These are phyloP conservation scores for Myriosclerotinia duriaeana DNA, from an alignment of 2,329 filamentous ascomycete species.

Conservation along the genomic window DNA sequence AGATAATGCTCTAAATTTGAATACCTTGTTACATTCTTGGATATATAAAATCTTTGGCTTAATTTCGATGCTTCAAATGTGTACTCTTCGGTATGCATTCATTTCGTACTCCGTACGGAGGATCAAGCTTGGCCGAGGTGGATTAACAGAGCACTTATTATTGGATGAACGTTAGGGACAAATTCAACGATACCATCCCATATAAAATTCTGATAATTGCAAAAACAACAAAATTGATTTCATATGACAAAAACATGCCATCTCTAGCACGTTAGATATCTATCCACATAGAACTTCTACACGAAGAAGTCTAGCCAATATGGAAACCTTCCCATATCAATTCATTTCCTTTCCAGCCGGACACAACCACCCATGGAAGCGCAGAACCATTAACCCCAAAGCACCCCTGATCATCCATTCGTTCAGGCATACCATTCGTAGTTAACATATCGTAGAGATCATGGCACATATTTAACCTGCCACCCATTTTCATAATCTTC, in stretches of 20 bases:
- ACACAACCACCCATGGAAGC: slow-evolving; percentile 25
- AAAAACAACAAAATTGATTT: slow-evolving; percentile 15
- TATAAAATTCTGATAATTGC: neutral
- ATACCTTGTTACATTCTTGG: too few species aligned
- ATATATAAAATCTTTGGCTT: too few species aligned
- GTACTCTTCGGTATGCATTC: too few species aligned
- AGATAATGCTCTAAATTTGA: too few species aligned
- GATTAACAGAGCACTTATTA: neutral
- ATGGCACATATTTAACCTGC: slow-evolving; percentile 24
- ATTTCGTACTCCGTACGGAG: neutral
- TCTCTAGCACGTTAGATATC: slow-evolving; percentile 15
- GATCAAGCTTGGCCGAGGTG: neutral
- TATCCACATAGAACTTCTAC: slow-evolving; percentile 27
- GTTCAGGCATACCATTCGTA: slow-evolving; percentile 21
- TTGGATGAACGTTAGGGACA: neutral
- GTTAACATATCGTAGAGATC: slow-evolving; percentile 24
- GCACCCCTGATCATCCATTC: neutral
- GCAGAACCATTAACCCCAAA: slow-evolving; percentile 16
- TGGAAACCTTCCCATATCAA: slow-evolving; percentile 25
- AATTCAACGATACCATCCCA: neutral
- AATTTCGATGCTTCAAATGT: too few species aligned
- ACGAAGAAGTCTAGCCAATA: slow-evolving; percentile 27
- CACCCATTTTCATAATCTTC: slow-evolving; percentile 15
- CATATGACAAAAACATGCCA: slow-evolving; percentile 13
- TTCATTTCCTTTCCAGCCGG: slow-evolving; percentile 6